Conservation (phyloP, 1,284 basidiomycete species). For the Ustilago bromivora region DNA sequence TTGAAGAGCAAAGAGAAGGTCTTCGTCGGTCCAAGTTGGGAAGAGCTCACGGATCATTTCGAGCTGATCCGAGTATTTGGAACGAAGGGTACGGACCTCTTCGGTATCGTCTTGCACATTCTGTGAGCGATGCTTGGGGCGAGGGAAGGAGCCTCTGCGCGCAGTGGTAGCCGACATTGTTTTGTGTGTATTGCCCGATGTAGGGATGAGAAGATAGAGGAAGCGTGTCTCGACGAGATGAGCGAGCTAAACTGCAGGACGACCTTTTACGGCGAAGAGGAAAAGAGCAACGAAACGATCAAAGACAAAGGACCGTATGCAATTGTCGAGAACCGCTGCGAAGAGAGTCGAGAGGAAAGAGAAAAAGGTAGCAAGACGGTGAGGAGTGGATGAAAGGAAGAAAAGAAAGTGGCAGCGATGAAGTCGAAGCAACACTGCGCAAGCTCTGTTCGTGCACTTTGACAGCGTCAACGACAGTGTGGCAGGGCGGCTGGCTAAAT, state of each 20-base stretch:
- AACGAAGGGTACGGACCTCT: constrained; percentile 61
- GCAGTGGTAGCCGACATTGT: constrained; percentile 54
- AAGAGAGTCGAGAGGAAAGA: constrained; percentile 15
- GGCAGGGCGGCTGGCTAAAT: not conserved
- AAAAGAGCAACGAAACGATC: constrained; percentile 12
- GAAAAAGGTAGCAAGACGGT: constrained; percentile 12
- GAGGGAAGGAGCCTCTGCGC: constrained; percentile 55
- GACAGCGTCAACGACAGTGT: not conserved
- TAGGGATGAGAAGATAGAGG: not conserved
- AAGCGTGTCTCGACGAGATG: constrained; percentile 24
- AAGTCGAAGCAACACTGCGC: constrained; percentile 11
- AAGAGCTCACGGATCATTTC: constrained; percentile 81
- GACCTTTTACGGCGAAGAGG: constrained; percentile 13
- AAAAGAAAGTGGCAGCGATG: not conserved
- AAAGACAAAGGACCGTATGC: constrained; percentile 29
- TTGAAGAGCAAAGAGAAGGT: constrained; percentile 79
- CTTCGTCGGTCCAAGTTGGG: constrained; percentile 82
- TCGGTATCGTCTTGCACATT: constrained; percentile 66
- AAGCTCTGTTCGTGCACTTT: not conserved
- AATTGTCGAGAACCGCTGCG: constrained; percentile 33
- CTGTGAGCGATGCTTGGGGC: constrained; percentile 50
- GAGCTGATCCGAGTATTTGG: constrained; percentile 70
- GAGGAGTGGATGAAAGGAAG: constrained; percentile 21
- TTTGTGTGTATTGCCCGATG: constrained; percentile 18
- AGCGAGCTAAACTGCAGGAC: constrained; percentile 33